Percentiles rank a stretch among this genome's conserved stretches.
Conservation (phyloP, 208 protist species). For the Wallacemonas sp. region DNA sequence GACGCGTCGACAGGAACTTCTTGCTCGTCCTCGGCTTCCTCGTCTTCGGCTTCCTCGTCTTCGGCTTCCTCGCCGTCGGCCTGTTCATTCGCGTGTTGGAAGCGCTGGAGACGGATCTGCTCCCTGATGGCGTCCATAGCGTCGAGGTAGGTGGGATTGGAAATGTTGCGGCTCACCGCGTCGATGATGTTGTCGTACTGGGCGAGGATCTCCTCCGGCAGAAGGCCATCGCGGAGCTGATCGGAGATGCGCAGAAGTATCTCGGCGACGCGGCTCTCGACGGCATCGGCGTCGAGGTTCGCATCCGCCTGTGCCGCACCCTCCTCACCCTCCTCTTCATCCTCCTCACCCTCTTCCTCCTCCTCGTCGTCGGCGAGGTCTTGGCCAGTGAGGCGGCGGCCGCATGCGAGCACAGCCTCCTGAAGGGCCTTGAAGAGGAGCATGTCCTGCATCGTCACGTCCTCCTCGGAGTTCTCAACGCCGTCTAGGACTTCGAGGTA, state of each 20-base stretch:
- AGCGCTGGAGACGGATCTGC: constrained; percentile 54
- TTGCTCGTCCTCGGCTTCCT: too few species aligned
- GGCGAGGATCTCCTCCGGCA: constrained; percentile 48
- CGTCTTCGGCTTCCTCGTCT: constrained; percentile 30
- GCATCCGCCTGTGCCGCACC: constrained; percentile 13
- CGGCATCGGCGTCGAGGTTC: neutral
- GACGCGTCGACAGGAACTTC: too few species aligned
- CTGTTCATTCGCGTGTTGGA: constrained; percentile 18
- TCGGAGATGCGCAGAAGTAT: constrained; percentile 56
- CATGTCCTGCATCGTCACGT: constrained; percentile 35
- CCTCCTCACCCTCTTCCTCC: constrained; percentile 15
- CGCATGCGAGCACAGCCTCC: constrained; percentile 33
- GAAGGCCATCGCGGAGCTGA: constrained; percentile 39
- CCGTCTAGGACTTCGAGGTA: constrained; percentile 47
- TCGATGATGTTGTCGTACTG: constrained; percentile 40
- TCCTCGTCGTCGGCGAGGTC: neutral
- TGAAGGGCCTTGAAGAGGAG: constrained; percentile 49
- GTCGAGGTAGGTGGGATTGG: constrained; percentile 18
- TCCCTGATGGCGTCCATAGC: constrained; percentile 48
- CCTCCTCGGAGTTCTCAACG: constrained; percentile 23
- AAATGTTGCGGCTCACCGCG: constrained; percentile 21
- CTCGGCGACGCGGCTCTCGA: constrained; percentile 26
- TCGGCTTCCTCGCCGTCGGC: constrained; percentile 23
- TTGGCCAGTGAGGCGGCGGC: constrained; percentile 12
- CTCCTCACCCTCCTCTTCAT: constrained; percentile 15